A percentile compares a stretch with the other conserved stretches of the same genome.
Evolutionary conservation across 805 yeast genomes (phyloP).

Genomic region (Ascoidea tarda): DNA sequence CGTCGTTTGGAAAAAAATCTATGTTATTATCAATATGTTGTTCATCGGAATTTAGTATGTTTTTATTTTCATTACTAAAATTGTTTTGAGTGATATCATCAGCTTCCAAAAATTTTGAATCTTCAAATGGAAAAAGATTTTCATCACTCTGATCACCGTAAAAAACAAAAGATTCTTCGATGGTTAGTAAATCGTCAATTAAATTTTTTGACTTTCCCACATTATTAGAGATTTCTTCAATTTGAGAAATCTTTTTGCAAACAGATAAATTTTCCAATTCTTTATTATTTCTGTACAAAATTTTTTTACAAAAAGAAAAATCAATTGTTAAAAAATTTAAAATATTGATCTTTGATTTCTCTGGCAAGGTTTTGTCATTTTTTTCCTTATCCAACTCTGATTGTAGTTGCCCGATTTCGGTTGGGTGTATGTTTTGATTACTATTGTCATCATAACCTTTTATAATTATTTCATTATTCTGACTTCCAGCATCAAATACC

Average conservation of each 20-base stretch:
- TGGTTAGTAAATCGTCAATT: neutral
- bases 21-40: too few species aligned
- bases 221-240: neutral
- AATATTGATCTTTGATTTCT: neutral
- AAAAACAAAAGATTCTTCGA: neutral
- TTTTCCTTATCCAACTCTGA: slow-evolving; percentile 5
- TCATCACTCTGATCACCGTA: neutral
- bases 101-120: too few species aligned
- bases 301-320: neutral
- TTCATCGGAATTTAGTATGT: too few species aligned
- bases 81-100: too few species aligned
- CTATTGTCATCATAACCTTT: neutral
- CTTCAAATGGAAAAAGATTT: neutral
- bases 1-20: slow-evolving; percentile 7
- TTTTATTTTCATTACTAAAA: too few species aligned
- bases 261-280: neutral
- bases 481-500: slow-evolving; percentile 45
- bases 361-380: neutral
- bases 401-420: slow-evolving; percentile 3
- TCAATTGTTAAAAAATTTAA: neutral
- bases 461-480: neutral
- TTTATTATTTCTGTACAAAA: neutral
- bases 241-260: neutral
- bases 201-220: neutral
- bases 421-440: slow-evolving; percentile 9